Conservation (phyloP, 2,329 filamentous ascomycete genomes). For the Stagonosporopsis vannaccii region DNA sequence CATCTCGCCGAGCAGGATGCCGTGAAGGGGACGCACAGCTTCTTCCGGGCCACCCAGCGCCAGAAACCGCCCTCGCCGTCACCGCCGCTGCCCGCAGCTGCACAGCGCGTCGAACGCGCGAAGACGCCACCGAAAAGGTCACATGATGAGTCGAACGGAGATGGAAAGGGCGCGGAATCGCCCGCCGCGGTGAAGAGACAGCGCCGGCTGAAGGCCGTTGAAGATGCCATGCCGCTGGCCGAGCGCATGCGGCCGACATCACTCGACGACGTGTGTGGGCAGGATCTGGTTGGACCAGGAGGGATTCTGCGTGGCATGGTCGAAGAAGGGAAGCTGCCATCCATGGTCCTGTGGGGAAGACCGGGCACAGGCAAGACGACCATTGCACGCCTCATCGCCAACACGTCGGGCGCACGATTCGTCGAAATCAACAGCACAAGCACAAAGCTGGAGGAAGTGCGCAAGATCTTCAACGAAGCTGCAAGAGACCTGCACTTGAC, state of each 20-base stretch:
- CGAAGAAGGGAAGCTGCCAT: constrained; percentile 83
- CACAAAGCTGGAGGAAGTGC: constrained; percentile 86
- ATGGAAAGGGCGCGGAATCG: constrained; percentile 29
- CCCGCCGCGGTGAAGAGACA: constrained; percentile 58
- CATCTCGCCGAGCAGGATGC: constrained; percentile 65
- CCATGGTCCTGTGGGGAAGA: constrained; percentile 92
- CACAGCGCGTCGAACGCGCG: constrained; percentile 26
- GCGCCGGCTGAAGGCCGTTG: constrained; percentile 63
- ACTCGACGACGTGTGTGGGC: constrained; percentile 87
- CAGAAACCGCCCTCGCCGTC: constrained; percentile 30
- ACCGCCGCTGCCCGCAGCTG: constrained; percentile 21
- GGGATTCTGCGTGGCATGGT: constrained; percentile 90
- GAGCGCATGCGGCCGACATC: constrained; percentile 90
- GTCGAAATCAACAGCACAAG: constrained; percentile 91
- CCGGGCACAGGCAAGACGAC: constrained; percentile 88
- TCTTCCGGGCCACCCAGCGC: constrained; percentile 62
- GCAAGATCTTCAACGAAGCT: constrained; percentile 88
- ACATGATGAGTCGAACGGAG: constrained; percentile 29
- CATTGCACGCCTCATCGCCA: constrained; percentile 88
- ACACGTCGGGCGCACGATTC: constrained; percentile 82
- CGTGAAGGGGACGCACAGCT: constrained; percentile 52
- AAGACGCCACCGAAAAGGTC: constrained; percentile 43
- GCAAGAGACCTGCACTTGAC: constrained; percentile 80
- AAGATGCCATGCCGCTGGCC: constrained; percentile 81
- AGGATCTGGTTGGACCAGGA: constrained; percentile 84